Evolutionary conservation across 2,329 filamentous ascomycete species (phyloP).

Genomic region (Epichloe aotearoae): DNA sequence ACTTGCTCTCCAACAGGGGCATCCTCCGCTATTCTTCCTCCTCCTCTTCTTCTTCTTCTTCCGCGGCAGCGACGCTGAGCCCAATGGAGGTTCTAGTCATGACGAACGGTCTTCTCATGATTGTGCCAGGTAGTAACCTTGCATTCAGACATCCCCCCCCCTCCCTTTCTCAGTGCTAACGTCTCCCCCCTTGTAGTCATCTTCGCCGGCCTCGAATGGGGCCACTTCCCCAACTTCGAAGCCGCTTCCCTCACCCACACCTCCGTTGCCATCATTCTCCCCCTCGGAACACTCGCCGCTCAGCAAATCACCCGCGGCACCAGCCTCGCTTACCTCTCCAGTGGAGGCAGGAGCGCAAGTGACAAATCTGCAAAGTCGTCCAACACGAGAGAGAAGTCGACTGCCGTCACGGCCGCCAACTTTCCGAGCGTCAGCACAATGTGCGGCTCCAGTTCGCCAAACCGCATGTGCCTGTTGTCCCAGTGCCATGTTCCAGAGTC

Average conservation of each 20-base stretch:
- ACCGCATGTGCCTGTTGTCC: constrained; percentile 13
- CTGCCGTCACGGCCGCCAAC: constrained; percentile 5
- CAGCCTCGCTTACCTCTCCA: constrained; percentile 9
- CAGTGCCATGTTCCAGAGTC: constrained; percentile 12
- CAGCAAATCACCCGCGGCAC: constrained; percentile 26
- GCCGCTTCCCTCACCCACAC: constrained; percentile 35
- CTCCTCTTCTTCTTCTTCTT: constrained; percentile 13
- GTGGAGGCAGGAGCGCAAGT: neutral
- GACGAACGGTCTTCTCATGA: constrained; percentile 43
- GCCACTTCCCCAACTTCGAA: constrained; percentile 30
- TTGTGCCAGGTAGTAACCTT: constrained; percentile 34
- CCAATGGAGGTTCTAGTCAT: constrained; percentile 43
- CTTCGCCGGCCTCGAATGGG: constrained; percentile 36
- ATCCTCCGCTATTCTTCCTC: constrained; percentile 27
- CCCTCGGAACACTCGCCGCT: constrained; percentile 38
- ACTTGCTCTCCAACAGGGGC: constrained; percentile 33
- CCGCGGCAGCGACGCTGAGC: constrained; percentile 16
- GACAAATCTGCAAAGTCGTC: neutral
- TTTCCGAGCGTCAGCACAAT: constrained; percentile 3
- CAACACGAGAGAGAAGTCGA: neutral
- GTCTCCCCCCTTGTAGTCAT: constrained; percentile 24
- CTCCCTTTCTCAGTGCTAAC: neutral
- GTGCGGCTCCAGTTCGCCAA: constrained; percentile 6
- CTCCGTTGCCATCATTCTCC: constrained; percentile 36
- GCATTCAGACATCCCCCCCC: neutral